phyloP scores from a whole-genome alignment of 129 eudicot genomes.

The Silybum marianum region DNA sequence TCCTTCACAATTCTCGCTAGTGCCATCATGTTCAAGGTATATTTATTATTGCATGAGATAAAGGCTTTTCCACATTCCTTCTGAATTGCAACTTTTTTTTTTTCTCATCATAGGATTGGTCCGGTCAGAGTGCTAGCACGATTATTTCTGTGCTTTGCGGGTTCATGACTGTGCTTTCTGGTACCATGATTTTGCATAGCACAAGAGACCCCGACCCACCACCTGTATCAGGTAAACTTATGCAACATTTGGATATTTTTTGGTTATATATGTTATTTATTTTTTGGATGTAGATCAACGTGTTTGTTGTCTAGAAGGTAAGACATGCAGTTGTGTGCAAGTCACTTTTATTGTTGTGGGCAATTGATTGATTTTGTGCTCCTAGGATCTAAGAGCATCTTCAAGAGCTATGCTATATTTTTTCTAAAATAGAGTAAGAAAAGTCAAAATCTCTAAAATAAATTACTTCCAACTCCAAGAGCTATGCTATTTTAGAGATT shows the following conservation, averaged over 20 bases:
- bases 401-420: too few relatives aligned
- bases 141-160: slow-evolving; percentile 90
- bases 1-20: slow-evolving; percentile 78
- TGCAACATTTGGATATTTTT: background rate
- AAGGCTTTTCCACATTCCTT: background rate
- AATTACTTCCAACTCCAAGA: too few relatives aligned
- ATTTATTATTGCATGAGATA: background rate
- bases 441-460: too few relatives aligned
- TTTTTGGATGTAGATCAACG: background rate
- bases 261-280: background rate
- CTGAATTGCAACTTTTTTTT: background rate
- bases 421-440: too few relatives aligned
- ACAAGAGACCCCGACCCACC: slow-evolving; percentile 80
- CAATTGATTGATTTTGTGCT: background rate
- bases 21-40: slow-evolving; percentile 84
- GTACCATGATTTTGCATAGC: slow-evolving; percentile 82
- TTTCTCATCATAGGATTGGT: slow-evolving; percentile 64
- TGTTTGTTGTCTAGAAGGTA: background rate
- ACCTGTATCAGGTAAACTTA: slow-evolving; percentile 54
- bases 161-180: slow-evolving; percentile 83
- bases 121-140: slow-evolving; percentile 85
- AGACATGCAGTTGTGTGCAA: background rate
- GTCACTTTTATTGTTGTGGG: background rate
- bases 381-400: background rate
- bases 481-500: too few relatives aligned